A percentile compares a stretch with the other conserved stretches of the same genome.
phyloP scores from a whole-genome alignment of 2,329 filamentous ascomycete species.

The Colletotrichum destructivum region DNA sequence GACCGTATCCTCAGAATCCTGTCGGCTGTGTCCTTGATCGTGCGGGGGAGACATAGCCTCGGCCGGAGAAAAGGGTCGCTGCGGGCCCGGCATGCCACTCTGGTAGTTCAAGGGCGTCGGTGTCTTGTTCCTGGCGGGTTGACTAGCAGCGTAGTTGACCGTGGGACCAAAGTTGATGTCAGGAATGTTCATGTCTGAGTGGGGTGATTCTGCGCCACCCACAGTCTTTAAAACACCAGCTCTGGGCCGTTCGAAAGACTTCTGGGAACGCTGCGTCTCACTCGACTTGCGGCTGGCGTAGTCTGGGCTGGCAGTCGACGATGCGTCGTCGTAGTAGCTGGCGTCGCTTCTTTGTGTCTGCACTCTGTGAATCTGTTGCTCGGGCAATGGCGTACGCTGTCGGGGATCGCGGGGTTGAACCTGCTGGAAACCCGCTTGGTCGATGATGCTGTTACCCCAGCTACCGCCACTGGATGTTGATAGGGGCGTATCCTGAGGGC shows the following conservation, averaged over 20 bases:
- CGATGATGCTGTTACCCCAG: constrained; percentile 58
- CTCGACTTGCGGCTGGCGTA: constrained; percentile 79
- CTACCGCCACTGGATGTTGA: constrained; percentile 57
- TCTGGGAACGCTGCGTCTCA: constrained; percentile 55
- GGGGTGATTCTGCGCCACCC: constrained; percentile 64
- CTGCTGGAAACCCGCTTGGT: constrained; percentile 65
- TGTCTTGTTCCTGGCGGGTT: constrained; percentile 52
- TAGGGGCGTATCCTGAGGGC: constrained; percentile 53
- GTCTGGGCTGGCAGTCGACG: constrained; percentile 78
- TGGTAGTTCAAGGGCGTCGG: constrained; percentile 47
- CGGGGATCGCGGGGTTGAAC: constrained; percentile 53
- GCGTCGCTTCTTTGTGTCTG: constrained; percentile 56
- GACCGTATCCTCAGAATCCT: constrained; percentile 67
- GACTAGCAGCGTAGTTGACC: constrained; percentile 70
- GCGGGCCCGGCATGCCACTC: constrained; percentile 43
- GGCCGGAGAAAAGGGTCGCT: constrained; percentile 53
- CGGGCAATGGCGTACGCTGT: constrained; percentile 42
- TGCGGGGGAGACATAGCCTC: constrained; percentile 43
- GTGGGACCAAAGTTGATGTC: constrained; percentile 90
- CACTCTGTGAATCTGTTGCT: constrained; percentile 49
- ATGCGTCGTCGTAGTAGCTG: constrained; percentile 73
- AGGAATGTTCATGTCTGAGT: constrained; percentile 71
- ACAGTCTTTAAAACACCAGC: constrained; percentile 87
- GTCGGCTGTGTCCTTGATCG: constrained; percentile 58
- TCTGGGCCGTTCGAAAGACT: constrained; percentile 76